These are phyloP conservation scores for Stentor roeselii DNA, from an alignment of 73 alveolate species.

Conservation along the genomic window DNA sequence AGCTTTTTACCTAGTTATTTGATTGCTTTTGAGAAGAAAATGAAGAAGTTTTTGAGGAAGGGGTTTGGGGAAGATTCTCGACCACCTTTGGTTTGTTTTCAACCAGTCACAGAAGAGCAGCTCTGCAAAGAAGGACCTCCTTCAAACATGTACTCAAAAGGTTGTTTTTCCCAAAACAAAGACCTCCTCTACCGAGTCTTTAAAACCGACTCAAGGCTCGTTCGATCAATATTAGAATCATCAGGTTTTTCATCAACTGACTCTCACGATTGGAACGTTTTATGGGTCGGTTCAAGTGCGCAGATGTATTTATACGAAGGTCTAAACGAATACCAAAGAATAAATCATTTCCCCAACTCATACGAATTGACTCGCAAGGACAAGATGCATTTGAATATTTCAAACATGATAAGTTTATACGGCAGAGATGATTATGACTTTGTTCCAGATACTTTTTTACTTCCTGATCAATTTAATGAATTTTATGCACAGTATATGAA, in stretches of 20 bases:
- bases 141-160: conserved; percentile 37
- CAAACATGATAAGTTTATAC: conserved; percentile 58
- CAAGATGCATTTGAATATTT: conserved; percentile 55
- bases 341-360: conserved; percentile 81
- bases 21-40: neutral
- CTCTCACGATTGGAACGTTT: conserved; percentile 66
- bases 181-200: conserved; percentile 50
- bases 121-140: conserved; percentile 8
- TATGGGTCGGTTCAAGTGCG: conserved; percentile 59
- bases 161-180: conserved; percentile 36
- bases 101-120: conserved; percentile 9
- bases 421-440: conserved; percentile 54
- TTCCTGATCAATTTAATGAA: conserved; percentile 64
- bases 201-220: conserved; percentile 49
- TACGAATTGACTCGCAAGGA: conserved; percentile 79
- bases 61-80: neutral
- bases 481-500: conserved; percentile 22
- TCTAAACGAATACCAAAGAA: conserved; percentile 60
- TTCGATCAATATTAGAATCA: conserved; percentile 47
- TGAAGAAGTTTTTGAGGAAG: neutral
- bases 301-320: conserved; percentile 68
- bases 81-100: conserved; percentile 18
- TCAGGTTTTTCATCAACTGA: conserved; percentile 53
- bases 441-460: conserved; percentile 77
- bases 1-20: neutral